A percentile compares a stretch with the other conserved stretches of the same genome.
phyloP scores from a whole-genome alignment of 345 rosid species.

The Clausena lansium region DNA sequence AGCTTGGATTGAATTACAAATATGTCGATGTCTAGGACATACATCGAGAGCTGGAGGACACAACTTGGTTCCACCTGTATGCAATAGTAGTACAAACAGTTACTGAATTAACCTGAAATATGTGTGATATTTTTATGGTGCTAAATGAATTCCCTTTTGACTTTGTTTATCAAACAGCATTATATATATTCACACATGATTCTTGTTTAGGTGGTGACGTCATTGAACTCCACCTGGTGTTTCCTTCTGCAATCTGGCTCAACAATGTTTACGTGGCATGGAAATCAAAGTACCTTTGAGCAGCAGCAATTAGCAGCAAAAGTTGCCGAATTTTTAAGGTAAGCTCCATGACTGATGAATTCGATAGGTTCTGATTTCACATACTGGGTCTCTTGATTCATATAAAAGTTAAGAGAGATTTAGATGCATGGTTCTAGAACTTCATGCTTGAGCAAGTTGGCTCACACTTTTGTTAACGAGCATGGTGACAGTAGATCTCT shows the following conservation, averaged over 20 bases:
- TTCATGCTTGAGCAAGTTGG: neutral
- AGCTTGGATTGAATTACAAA: neutral
- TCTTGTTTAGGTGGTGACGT: conserved; percentile 70
- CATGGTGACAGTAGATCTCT: neutral
- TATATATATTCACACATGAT: conserved; percentile 6
- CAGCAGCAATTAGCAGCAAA: conserved; percentile 87
- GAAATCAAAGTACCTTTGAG: conserved; percentile 88
- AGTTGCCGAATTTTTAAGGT: conserved; percentile 92
- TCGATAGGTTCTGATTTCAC: conserved; percentile 1
- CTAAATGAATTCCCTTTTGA: neutral
- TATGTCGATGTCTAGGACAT: neutral
- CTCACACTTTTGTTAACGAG: neutral
- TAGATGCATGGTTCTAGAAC: neutral
- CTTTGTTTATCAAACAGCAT: neutral
- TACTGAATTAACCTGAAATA: neutral
- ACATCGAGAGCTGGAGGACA: neutral
- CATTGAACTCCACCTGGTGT: conserved; percentile 79
- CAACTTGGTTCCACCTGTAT: neutral
- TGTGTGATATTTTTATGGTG: neutral
- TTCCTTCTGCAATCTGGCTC: conserved; percentile 98
- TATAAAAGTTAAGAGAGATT: neutral
- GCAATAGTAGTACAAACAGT: neutral
- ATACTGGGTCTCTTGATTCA: neutral
- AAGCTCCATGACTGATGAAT: conserved; percentile 9
- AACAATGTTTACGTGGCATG: conserved; percentile 86